Conservation (phyloP, 1,284 basidiomycete genomes). For the Mycena citricolor region DNA sequence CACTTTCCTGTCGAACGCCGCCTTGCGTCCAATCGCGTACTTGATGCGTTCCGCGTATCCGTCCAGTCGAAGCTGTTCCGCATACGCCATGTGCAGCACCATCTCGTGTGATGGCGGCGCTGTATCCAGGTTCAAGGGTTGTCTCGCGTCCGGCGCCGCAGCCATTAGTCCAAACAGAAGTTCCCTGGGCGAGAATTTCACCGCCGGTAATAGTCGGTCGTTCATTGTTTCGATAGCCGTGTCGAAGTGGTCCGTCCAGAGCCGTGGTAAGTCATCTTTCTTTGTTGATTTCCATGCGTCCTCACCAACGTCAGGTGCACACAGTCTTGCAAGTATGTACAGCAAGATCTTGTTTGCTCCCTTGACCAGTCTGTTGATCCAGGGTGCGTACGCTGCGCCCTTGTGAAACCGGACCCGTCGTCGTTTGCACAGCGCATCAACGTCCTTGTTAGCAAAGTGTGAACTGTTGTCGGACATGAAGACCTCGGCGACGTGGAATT, state of each 20-base stretch:
- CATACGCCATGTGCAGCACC: conserved; percentile 29
- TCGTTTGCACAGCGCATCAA: conserved; percentile 30
- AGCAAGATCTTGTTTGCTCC: conserved; percentile 28
- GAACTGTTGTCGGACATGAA: conserved; percentile 40
- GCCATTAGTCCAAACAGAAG: conserved; percentile 10
- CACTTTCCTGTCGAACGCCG: conserved; percentile 28
- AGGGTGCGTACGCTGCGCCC: conserved; percentile 39
- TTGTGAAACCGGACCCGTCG: conserved; percentile 26
- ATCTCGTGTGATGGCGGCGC: background rate
- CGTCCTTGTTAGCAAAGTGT: conserved; percentile 37
- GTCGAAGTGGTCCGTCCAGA: conserved; percentile 36
- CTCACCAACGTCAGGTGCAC: conserved; percentile 30
- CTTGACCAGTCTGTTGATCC: conserved; percentile 22
- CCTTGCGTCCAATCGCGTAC: conserved; percentile 27
- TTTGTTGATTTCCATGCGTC: conserved; percentile 27
- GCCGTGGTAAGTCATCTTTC: conserved; percentile 22
- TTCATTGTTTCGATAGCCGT: conserved; percentile 31
- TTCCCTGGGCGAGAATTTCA: conserved; percentile 24
- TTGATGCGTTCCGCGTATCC: conserved; percentile 26
- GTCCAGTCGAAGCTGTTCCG: conserved; percentile 32
- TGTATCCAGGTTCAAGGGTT: background rate
- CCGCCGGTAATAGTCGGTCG: conserved; percentile 21
- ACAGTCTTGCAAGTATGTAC: conserved; percentile 29
- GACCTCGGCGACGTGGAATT: conserved; percentile 28
- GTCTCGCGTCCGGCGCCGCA: conserved; percentile 25